Evolutionary conservation across 805 yeast genomes (phyloP).

Genomic region (Wickerhamiella brachini): DNA sequence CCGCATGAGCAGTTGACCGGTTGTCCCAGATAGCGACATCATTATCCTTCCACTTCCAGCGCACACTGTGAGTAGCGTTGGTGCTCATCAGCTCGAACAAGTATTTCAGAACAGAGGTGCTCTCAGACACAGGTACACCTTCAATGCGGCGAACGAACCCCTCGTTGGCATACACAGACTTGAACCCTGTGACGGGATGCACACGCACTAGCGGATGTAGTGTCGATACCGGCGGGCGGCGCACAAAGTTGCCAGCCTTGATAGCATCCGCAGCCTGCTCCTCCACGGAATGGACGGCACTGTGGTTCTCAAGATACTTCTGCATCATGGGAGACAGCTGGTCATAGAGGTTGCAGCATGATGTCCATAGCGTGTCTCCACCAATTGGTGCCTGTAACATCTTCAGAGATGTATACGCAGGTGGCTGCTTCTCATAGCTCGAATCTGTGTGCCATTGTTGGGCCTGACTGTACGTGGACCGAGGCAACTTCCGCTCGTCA

Average conservation of each 20-base stretch:
- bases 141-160: conserved; percentile 51
- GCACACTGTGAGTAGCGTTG: conserved; percentile 47
- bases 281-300: conserved; percentile 50
- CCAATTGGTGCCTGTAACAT: conserved; percentile 45
- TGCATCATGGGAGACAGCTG: conserved; percentile 36
- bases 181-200: conserved; percentile 58
- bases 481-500: conserved; percentile 17
- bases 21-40: conserved; percentile 72
- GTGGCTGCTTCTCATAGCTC: conserved; percentile 60
- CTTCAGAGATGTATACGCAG: conserved; percentile 42
- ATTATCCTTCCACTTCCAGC: conserved; percentile 58
- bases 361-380: conserved; percentile 43
- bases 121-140: conserved; percentile 57
- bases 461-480: conserved; percentile 19
- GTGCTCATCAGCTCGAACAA: conserved; percentile 39
- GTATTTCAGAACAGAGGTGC: conserved; percentile 41
- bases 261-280: conserved; percentile 49
- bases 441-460: conserved; percentile 59
- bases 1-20: conserved; percentile 55
- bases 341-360: conserved; percentile 40
- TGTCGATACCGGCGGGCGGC: conserved; percentile 49
- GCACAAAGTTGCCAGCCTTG: conserved; percentile 44
- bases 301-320: conserved; percentile 34
- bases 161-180: conserved; percentile 44
- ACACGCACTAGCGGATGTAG: conserved; percentile 59